Base-by-base conservation (phyloP, 805 yeast genomes). In the Saccharomycopsis schoenii region DNA sequence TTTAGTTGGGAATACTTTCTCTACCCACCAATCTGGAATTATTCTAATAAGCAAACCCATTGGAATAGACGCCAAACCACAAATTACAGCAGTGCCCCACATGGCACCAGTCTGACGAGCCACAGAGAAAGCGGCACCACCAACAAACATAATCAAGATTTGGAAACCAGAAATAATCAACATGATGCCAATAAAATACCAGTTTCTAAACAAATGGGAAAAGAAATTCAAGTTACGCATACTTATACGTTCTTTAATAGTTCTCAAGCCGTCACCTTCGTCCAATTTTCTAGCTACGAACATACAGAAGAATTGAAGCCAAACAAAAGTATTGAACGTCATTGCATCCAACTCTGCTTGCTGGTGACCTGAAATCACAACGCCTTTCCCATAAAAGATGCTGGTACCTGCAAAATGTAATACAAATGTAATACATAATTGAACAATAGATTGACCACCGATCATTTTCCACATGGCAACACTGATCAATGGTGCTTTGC, bases 391-490 rank as follows among this genome's bases (percentile, higher is more conserved):
- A 66, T 73, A 83, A 70, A 90, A 88, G 37, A 91, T 74, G 55
- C 73, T 58, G 15, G 73, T 71, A 19, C 97, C 97, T 10, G 83
- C 88, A 73, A 90, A 94, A 72, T 91, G 94, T 55, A 94, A 73
- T 11, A 79, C 77, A 69, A 94, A 86, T 0, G 98, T 93, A 19
- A 94, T 81, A 24, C 80, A 70, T 64, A 94, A 79, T 77, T 94
- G 99, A 64, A 84, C 80, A 15, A 78, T 62, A 1, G 97, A 81
- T 75, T 94, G 97, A 1, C 96, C 94, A 57, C 92, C 63, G 67
- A 94, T 94, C 97, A 94, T 93, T 74, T 94, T 94, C 99, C 99
- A 94, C 92, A 94, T 94, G 10, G 97, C 87, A 2, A 85, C 84
- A 4, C 96, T 79, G 66, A 94, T 93, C 73, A 94, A 78, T 1